phyloP scores from a whole-genome alignment of 371 early-diverging fungal genomes.

The Catenaria anguillulae region DNA sequence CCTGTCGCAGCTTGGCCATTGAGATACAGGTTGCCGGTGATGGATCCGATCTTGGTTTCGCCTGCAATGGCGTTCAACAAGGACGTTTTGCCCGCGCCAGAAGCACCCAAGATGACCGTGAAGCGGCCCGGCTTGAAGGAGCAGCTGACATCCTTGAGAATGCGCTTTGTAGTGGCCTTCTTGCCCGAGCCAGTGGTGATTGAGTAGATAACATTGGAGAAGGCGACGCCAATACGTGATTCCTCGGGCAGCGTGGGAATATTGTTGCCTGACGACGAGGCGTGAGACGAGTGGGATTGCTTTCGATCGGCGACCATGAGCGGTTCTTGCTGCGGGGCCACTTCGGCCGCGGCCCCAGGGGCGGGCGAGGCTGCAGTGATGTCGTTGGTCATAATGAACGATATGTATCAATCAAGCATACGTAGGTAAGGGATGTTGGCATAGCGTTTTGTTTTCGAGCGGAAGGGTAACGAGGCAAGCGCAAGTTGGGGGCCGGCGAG shows the following conservation, averaged over 20 bases:
- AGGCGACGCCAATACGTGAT: conserved; percentile 1
- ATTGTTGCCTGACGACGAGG: neutral
- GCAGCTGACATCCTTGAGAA: conserved; percentile 18
- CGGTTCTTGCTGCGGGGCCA: too few relatives aligned
- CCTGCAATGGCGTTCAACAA: conserved; percentile 56
- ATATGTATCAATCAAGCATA: too few relatives aligned
- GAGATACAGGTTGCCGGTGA: conserved; percentile 43
- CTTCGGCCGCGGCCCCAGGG: too few relatives aligned
- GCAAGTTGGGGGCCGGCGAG: too few relatives aligned
- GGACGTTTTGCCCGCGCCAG: conserved; percentile 54
- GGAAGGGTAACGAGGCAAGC: too few relatives aligned
- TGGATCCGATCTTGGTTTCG: conserved; percentile 39
- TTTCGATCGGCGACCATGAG: neutral
- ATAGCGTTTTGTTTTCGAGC: too few relatives aligned
- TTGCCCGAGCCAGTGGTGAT: neutral
- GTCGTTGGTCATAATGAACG: too few relatives aligned
- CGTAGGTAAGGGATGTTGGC: too few relatives aligned
- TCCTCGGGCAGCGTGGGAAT: neutral
- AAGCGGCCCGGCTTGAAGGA: conserved; percentile 22
- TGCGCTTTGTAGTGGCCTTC: conserved; percentile 6
- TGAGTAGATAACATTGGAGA: neutral
- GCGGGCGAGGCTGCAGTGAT: too few relatives aligned
- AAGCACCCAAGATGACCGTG: conserved; percentile 46
- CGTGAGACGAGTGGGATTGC: neutral
- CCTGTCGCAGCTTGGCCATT: conserved; percentile 36